These are phyloP conservation scores for Penicillium fimorum DNA, from an alignment of 495 filamentous ascomycete genomes.

Conservation along the genomic window DNA sequence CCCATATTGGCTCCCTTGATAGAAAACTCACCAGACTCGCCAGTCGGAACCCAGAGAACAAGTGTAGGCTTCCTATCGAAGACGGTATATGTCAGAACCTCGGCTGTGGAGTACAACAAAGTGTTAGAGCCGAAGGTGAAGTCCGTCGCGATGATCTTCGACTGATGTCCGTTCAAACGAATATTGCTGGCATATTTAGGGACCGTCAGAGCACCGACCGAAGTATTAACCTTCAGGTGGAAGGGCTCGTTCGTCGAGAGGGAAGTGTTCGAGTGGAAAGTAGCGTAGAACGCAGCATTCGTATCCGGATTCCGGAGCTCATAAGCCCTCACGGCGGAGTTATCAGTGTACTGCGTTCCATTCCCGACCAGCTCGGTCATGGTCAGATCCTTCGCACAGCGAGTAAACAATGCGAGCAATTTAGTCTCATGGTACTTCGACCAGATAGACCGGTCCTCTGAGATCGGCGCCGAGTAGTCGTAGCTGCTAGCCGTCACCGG, in stretches of 20 bases:
- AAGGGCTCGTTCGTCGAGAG: constrained; percentile 48
- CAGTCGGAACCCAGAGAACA: constrained; percentile 53
- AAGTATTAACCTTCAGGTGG: constrained; percentile 53
- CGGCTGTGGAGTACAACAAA: constrained; percentile 60
- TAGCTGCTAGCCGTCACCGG: constrained; percentile 52
- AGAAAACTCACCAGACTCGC: constrained; percentile 55
- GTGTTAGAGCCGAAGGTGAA: constrained; percentile 50
- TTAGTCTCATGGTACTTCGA: constrained; percentile 63
- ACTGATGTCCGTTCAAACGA: constrained; percentile 56
- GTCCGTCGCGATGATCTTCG: constrained; percentile 61
- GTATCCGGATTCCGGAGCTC: constrained; percentile 58
- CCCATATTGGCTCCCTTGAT: constrained; percentile 46
- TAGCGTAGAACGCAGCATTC: constrained; percentile 56
- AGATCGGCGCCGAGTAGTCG: constrained; percentile 60
- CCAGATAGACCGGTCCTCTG: constrained; percentile 55
- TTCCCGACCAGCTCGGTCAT: constrained; percentile 55
- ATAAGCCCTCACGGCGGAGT: constrained; percentile 42
- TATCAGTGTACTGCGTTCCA: constrained; percentile 56
- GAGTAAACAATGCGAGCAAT: constrained; percentile 54
- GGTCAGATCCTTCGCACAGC: constrained; percentile 52
- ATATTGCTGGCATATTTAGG: constrained; percentile 40
- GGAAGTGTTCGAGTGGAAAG: constrained; percentile 50
- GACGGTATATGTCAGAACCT: constrained; percentile 53
- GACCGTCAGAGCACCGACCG: constrained; percentile 49
- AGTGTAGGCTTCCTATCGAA: constrained; percentile 49